Evolutionary conservation across 495 filamentous ascomycete genomes (phyloP).

Genomic region (Platismatia glauca): DNA sequence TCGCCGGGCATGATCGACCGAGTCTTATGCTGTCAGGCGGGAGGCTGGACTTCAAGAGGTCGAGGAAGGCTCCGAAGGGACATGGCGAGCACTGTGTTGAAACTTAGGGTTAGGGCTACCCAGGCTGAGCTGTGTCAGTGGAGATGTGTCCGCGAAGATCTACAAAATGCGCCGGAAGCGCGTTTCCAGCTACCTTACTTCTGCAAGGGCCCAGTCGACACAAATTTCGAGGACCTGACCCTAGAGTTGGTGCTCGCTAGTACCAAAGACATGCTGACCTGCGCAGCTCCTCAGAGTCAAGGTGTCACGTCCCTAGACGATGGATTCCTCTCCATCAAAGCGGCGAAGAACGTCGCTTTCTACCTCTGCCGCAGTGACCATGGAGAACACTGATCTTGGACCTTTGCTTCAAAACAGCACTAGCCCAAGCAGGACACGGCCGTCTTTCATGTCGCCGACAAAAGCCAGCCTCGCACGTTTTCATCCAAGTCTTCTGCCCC

Average conservation of each 20-base stretch:
- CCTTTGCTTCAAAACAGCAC: conserved; percentile 25
- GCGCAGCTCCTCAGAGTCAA: background rate
- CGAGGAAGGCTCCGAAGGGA: background rate
- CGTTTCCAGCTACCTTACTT: background rate
- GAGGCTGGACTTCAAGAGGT: background rate
- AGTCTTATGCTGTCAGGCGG: background rate
- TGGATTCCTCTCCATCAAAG: conserved; percentile 53
- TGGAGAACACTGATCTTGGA: conserved; percentile 28
- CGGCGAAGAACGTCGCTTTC: conserved; percentile 51
- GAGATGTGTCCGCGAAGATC: background rate
- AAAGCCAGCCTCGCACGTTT: conserved; percentile 54
- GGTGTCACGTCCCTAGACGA: conserved; percentile 18
- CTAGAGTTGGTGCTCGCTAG: background rate
- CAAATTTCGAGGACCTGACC: background rate
- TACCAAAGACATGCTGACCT: background rate
- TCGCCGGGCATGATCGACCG: background rate
- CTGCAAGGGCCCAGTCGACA: background rate
- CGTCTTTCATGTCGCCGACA: conserved; percentile 59
- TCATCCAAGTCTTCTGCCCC: conserved; percentile 50
- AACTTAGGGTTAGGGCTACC: no score
- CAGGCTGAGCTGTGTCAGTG: no score
- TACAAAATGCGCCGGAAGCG: background rate
- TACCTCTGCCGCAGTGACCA: conserved; percentile 28
- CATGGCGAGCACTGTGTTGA: background rate
- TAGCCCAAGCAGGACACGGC: conserved; percentile 30